Base-by-base conservation (phyloP, 1,284 basidiomycete species). In the Wolfiporia cocos region DNA sequence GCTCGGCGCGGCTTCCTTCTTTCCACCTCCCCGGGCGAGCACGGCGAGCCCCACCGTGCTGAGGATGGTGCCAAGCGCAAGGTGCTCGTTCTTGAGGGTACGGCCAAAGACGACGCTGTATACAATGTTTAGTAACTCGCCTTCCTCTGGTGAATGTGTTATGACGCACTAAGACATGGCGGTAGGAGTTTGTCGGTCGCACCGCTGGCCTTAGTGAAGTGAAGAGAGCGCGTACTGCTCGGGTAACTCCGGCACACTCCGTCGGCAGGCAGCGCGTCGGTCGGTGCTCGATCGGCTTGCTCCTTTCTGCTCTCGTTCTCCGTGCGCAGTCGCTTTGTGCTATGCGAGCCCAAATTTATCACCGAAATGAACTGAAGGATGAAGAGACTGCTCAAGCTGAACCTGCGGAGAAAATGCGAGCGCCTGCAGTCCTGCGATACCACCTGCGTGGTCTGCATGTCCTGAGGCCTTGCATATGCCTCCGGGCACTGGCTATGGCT, bases 1-100 rank as follows among this genome's bases (percentile, higher is more conserved):
- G 31, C 31, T 23, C 10, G 66, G 57, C 22, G 65, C 63, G 21
- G 68, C 58, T n/a, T 62, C 59, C 49, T 67, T 63, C 47, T 72
- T 63, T 58, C 75, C 78, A 43, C 77, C 75, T 40, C 72, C 64
- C 45, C 69, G 46, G 40, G 76, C 65, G 37, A 75, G 69, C 51
- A 66, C 71, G 36, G 73, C 73, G 52, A 70, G 55, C 32, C 71
- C 71, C 46, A 74, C 74, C 39, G 75, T 69, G 38, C 68, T 65
- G 39, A 71, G 59, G 47, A 88, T 71, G 34, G 80, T 79, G 46
- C 74, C 79, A 45, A 88, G 68, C 15, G 82, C 74, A 51, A 89
- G 73, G 69, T 85, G 80, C 68, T 88, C 83, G 58, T 76, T 82
- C 70, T 83, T 85, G 57, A 89, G 70, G 57, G 71, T 74, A 54